Evolutionary conservation across 106 monocot species (phyloP).

Genomic region (Dactylorhiza incarnata): DNA sequence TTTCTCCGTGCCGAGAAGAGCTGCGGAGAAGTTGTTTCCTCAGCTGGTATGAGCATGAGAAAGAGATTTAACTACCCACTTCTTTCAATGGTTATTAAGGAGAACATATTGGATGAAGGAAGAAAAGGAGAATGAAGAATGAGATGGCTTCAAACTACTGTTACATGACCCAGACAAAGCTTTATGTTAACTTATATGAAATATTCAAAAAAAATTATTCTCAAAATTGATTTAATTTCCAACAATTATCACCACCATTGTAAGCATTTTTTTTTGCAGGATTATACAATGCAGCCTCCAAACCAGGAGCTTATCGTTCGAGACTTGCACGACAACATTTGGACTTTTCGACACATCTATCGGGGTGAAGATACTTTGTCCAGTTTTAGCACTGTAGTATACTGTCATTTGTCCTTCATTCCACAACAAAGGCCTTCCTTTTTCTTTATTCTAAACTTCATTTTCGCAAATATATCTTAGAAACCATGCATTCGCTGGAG

Average conservation of each 20-base stretch:
- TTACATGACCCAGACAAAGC: too few relatives aligned
- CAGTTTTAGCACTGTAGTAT: background rate
- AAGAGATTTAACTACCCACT: background rate
- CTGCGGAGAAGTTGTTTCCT: conserved; percentile 94
- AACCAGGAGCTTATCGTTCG: conserved; percentile 84
- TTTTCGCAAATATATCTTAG: background rate
- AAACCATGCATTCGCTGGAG: background rate
- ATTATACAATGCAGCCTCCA: conserved; percentile 90
- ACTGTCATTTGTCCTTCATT: background rate
- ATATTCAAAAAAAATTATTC: too few relatives aligned
- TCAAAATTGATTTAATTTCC: too few relatives aligned
- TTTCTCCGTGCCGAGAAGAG: conserved; percentile 87
- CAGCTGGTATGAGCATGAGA: conserved; percentile 41
- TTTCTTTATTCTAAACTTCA: background rate
- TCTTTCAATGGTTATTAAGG: background rate
- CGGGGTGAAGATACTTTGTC: conserved; percentile 43
- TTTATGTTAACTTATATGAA: too few relatives aligned
- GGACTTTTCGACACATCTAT: conserved; percentile 96
- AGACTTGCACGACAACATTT: conserved; percentile 81
- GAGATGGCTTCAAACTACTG: too few relatives aligned
- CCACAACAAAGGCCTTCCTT: background rate
- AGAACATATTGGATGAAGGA: too few relatives aligned
- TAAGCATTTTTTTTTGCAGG: conserved; percentile 29
- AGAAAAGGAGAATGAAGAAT: too few relatives aligned
- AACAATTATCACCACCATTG: too few relatives aligned